A percentile compares a stretch with the other conserved stretches of the same genome.
Conservation (phyloP, 208 protist species). For the Histomonas meleagridis region DNA sequence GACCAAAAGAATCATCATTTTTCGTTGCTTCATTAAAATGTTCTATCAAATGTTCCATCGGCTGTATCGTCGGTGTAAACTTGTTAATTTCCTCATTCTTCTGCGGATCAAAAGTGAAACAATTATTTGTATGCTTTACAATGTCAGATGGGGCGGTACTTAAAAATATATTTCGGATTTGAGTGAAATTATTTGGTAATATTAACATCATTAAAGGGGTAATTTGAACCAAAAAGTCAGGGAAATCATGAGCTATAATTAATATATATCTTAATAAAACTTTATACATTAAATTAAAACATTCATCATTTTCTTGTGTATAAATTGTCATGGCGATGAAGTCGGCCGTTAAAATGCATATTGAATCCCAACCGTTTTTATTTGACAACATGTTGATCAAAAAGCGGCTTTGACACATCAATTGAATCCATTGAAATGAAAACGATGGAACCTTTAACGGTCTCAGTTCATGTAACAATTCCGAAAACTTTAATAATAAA, state of each 20-base stretch:
- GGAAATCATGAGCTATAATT: not conserved
- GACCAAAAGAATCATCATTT: too few species aligned
- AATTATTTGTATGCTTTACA: too few species aligned
- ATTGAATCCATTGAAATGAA: not conserved
- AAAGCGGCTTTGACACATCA: not conserved
- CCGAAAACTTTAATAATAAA: not conserved
- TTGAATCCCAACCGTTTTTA: not conserved
- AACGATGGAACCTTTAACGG: not conserved
- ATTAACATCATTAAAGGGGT: not conserved
- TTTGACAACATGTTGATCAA: not conserved
- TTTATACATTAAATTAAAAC: not conserved
- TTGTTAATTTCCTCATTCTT: too few species aligned
- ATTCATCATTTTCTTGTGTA: not conserved
- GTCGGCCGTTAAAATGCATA: not conserved
- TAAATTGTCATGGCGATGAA: not conserved
- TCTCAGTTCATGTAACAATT: not conserved
- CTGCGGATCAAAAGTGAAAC: too few species aligned
- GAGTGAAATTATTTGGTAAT: not conserved
- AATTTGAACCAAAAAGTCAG: not conserved
- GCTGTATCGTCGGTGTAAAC: too few species aligned
- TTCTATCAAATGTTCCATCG: too few species aligned
- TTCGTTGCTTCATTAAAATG: too few species aligned
- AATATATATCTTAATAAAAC: not conserved
- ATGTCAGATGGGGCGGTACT: not conserved
- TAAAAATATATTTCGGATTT: not conserved